Evolutionary conservation across 1,284 basidiomycete species (phyloP), one percentile per base, ranked within the genome.

Genomic region (Ceratobasidium sp.): DNA sequence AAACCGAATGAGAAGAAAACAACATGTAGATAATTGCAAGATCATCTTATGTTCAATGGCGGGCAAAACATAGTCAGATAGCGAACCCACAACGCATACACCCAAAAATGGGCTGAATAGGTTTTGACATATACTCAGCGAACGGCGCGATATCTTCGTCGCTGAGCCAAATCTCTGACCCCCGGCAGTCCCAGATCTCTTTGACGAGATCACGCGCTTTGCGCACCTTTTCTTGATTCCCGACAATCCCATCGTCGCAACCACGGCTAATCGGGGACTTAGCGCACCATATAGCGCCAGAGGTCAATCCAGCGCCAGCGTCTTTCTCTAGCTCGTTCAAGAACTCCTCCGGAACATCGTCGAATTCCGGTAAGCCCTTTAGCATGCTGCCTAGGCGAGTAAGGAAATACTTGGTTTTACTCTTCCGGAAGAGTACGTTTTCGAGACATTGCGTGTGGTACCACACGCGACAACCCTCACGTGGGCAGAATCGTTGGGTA

Each of bases 61-160:
- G 23, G 18, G 7, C 23, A n/a, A n/a, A 55, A 55, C n/a, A 13
- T 55, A n/a, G 20, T n/a, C 20, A 61, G 39, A 61, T 61, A 9
- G 60, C 60, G 10, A 61, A 39, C 9, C 60, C 60, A 61, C 60
- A 33, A 28, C 60, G 23, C 60, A 61, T 61, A 61, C 60, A 61
- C 5, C 60, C 60, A 40, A 13, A 61, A 15, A 61, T 61, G 26
- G 13, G 39, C 26, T 33, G 13, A 23, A 20, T 28, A 12, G 26
- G 26, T 26, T 55, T 55, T 13, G 20, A 7, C 10, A 12, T 61
- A 61, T 18, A 61, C 60, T 61, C 39, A 33, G 20, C 28, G 28
- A 61, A 61, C 10, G 10, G 60, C 23, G 10, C 26, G 12, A 61
- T 12, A 7, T 61, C 60, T 33, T 61, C 26, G 26, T 61, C 28